Evolutionary conservation across 179 eudicot genomes (phyloP).

Genomic region (Corrigiola litoralis): DNA sequence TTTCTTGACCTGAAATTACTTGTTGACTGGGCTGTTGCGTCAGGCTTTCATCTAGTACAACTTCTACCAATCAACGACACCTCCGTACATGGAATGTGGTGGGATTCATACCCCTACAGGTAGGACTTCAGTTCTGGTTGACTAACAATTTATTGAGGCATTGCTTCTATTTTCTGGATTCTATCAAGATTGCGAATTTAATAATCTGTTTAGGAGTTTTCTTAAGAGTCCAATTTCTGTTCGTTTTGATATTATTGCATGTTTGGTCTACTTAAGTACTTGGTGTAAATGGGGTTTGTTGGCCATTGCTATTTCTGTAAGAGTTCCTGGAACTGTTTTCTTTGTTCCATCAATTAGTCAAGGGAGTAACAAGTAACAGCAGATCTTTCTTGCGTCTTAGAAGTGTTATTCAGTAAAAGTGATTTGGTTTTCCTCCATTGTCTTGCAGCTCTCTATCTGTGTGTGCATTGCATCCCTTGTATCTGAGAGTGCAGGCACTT

Average conservation of each 20-base stretch:
- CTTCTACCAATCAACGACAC: conserved; percentile 96
- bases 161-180: background rate
- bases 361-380: background rate
- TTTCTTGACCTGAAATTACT: conserved; percentile 89
- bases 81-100: conserved; percentile 92
- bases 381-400: background rate
- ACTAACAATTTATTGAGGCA: background rate
- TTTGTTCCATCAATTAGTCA: background rate
- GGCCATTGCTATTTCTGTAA: too few species aligned
- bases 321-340: background rate
- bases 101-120: conserved; percentile 99
- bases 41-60: conserved; percentile 96
- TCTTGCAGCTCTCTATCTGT: conserved; percentile 76
- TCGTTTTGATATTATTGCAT: background rate
- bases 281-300: too few species aligned
- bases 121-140: conserved; percentile 17
- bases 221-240: too few species aligned
- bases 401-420: background rate
- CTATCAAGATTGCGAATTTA: background rate
- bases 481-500: conserved; percentile 75
- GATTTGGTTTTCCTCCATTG: background rate
- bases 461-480: conserved; percentile 78
- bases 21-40: conserved; percentile 84
- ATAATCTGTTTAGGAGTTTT: background rate
- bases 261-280: too few species aligned